Evolutionary conservation across 176 grass and related monocot genomes (phyloP).

Genomic region (Juncus inflexus): DNA sequence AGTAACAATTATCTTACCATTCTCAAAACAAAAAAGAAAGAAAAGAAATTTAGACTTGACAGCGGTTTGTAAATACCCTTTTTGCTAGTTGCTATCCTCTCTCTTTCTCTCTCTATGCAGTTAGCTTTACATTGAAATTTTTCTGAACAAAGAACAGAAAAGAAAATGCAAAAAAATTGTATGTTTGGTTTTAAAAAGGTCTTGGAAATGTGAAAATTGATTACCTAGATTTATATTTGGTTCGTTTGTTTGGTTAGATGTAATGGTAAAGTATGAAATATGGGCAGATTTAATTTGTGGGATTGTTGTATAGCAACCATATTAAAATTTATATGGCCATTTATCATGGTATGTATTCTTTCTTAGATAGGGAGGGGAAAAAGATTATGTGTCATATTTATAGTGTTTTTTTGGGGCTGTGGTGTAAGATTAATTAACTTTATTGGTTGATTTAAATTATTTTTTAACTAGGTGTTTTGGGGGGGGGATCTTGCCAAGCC

Average conservation of each 20-base stretch:
- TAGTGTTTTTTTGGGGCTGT: conserved; percentile 9
- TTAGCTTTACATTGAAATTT: conserved; percentile 27
- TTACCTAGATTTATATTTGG: conserved; percentile 11
- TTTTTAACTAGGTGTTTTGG: conserved; percentile 3
- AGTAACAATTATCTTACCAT: conserved; percentile 21
- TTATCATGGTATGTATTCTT: conserved; percentile 23
- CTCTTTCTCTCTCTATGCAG: not conserved
- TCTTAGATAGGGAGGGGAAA: conserved; percentile 12
- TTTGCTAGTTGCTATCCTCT: not conserved
- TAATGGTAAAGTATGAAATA: conserved; percentile 17
- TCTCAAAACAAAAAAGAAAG: conserved; percentile 6
- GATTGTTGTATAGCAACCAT: conserved; percentile 26
- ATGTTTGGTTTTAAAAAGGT: not conserved
- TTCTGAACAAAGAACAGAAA: conserved; percentile 13
- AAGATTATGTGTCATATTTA: not conserved
- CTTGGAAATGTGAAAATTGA: not conserved
- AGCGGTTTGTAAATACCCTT: conserved; percentile 28
- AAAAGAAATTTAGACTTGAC: conserved; percentile 19
- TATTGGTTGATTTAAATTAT: conserved; percentile 24
- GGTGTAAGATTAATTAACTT: conserved; percentile 14
- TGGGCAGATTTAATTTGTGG: conserved; percentile 16
- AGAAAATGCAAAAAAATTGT: conserved; percentile 12
- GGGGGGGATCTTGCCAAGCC: no score
- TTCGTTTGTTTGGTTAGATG: conserved; percentile 13
- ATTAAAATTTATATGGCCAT: conserved; percentile 3